These are phyloP conservation scores for Mycena haematopus DNA, from an alignment of 768 basidiomycete species.

Conservation along the genomic window DNA sequence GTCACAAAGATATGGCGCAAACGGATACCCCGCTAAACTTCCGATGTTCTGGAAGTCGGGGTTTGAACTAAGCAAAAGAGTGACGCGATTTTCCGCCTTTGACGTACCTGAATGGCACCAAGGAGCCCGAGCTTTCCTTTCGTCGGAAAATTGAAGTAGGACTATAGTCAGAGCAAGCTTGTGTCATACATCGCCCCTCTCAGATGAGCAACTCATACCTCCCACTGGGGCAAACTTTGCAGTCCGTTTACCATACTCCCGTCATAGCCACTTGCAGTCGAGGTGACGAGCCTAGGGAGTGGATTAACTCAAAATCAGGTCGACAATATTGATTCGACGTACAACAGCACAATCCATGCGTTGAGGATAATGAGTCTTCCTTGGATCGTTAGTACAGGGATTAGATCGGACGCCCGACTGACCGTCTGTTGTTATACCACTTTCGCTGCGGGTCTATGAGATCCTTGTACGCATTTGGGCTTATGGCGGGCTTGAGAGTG, in stretches of 20 bases:
- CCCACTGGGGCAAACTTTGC: conserved; percentile 72
- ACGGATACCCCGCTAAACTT: conserved; percentile 69
- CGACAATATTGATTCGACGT: conserved; percentile 28
- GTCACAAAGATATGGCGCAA: conserved; percentile 76
- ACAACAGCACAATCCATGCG: conserved; percentile 74
- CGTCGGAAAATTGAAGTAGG: conserved; percentile 63
- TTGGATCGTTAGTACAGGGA: not conserved
- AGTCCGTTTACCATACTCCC: conserved; percentile 84
- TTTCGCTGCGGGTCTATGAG: conserved; percentile 68
- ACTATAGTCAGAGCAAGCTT: not conserved
- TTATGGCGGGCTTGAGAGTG: conserved; percentile 41
- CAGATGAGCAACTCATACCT: conserved; percentile 25
- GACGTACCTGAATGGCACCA: conserved; percentile 71
- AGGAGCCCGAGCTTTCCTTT: conserved; percentile 68
- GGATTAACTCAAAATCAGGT: not conserved
- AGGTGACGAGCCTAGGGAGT: conserved; percentile 68
- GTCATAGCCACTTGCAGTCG: conserved; percentile 78
- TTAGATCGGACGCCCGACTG: conserved; percentile 16
- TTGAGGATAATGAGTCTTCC: conserved; percentile 66
- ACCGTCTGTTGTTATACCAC: conserved; percentile 83
- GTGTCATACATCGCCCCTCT: no score
- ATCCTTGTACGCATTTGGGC: conserved; percentile 50
- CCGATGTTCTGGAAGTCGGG: conserved; percentile 64
- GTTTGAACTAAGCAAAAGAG: not conserved
- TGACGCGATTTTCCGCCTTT: conserved; percentile 17